Percentiles rank a stretch among this genome's conserved stretches.
phyloP scores from a whole-genome alignment of 805 yeast species.

The Candida railenensis region DNA sequence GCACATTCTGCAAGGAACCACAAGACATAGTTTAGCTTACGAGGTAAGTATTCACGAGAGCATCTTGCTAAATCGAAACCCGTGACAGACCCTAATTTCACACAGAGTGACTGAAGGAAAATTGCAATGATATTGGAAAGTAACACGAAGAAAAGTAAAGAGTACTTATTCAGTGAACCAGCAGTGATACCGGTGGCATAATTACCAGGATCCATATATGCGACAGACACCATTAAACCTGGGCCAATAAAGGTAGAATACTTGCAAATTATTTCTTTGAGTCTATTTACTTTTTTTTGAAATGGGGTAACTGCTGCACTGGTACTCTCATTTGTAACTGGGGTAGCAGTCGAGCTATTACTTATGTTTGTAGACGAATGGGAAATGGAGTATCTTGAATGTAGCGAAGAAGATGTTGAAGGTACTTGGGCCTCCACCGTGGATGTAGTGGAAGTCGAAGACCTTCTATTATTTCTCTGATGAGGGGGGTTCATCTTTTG shows the following conservation, averaged over 20 bases:
- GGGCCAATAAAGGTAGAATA: constrained; percentile 40
- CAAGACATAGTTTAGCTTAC: constrained; percentile 33
- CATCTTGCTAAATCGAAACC: constrained; percentile 48
- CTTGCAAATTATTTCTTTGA: neutral
- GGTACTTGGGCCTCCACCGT: too few species aligned
- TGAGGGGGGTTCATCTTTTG: too few species aligned
- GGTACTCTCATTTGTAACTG: neutral
- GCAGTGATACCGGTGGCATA: constrained; percentile 49
- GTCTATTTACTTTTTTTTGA: neutral
- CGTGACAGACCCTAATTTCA: constrained; percentile 49
- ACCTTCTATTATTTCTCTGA: neutral
- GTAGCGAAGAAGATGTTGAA: neutral
- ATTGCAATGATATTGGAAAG: constrained; percentile 46
- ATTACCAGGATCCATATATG: constrained; percentile 56
- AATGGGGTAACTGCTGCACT: neutral
- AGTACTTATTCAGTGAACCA: constrained; percentile 44
- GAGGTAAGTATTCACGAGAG: constrained; percentile 40
- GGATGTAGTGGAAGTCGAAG: too few species aligned
- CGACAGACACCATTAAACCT: constrained; percentile 47
- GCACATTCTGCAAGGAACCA: constrained; percentile 49
- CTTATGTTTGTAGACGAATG: too few species aligned
- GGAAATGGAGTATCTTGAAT: neutral
- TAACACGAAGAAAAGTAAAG: constrained; percentile 43
- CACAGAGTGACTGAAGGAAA: constrained; percentile 43
- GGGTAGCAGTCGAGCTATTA: too few species aligned